Percentiles rank a stretch among this genome's conserved stretches.
phyloP scores from a whole-genome alignment of 1,284 basidiomycete species.

The Moesziomyces sp. region DNA sequence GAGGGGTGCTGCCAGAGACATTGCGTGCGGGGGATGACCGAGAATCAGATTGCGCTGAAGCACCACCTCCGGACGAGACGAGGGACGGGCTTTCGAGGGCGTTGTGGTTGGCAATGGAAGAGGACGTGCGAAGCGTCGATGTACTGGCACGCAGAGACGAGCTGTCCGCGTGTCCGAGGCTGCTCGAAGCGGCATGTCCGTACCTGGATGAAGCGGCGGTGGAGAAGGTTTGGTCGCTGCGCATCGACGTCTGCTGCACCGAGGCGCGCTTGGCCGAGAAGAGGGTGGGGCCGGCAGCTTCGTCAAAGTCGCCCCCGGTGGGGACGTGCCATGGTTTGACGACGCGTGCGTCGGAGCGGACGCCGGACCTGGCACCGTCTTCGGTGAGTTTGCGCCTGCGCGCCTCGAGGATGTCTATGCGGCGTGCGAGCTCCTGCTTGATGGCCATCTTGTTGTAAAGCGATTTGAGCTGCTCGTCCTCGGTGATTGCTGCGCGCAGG shows the following conservation, averaged over 20 bases:
- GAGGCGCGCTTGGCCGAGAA: slow-evolving; percentile 44
- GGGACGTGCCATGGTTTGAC: slow-evolving; percentile 57
- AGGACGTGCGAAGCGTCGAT: slow-evolving; percentile 22
- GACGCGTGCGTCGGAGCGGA: slow-evolving; percentile 27
- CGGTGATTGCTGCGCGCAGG: slow-evolving; percentile 55
- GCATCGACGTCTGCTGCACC: slow-evolving; percentile 10
- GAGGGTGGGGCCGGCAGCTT: slow-evolving; percentile 45
- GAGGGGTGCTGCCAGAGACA: background rate
- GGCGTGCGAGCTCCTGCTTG: slow-evolving; percentile 34
- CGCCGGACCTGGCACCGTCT: slow-evolving; percentile 13
- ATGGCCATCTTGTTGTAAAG: slow-evolving; percentile 50
- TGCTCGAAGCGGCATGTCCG: slow-evolving; percentile 32
- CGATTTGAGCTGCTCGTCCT: slow-evolving; percentile 53
- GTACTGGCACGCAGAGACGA: slow-evolving; percentile 21
- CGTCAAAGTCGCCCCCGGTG: slow-evolving; percentile 51
- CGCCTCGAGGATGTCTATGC: slow-evolving; percentile 29
- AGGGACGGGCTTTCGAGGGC: slow-evolving; percentile 1
- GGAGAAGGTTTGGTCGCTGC: slow-evolving; percentile 9
- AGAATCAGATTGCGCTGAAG: slow-evolving; percentile 4
- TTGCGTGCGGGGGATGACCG: slow-evolving; percentile 5
- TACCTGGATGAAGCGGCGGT: slow-evolving; percentile 11
- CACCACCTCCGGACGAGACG: slow-evolving; percentile 7
- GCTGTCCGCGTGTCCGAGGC: slow-evolving; percentile 14
- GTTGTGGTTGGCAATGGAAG: slow-evolving; percentile 21
- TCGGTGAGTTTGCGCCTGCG: slow-evolving; percentile 23